Evolutionary conservation across 345 rosid genomes (phyloP).

Genomic region (Alliaria petiolata): DNA sequence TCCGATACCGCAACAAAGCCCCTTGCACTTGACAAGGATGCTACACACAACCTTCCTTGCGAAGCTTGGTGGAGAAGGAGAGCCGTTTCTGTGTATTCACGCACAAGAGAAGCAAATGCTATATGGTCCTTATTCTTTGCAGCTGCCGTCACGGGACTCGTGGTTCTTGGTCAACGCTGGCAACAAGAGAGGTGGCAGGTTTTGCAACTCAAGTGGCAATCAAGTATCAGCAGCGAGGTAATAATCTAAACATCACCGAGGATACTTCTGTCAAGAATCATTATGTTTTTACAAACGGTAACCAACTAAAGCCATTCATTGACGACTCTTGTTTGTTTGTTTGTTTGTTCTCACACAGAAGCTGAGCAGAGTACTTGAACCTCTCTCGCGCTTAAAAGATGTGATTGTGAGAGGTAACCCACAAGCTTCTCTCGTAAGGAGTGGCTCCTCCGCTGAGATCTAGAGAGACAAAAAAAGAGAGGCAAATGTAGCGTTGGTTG

Average conservation of each 20-base stretch:
- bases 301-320: background rate
- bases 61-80: slow-evolving; percentile 98
- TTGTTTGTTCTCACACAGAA: slow-evolving; percentile 43
- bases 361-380: slow-evolving; percentile 59
- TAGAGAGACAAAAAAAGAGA: slow-evolving; percentile 30
- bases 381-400: slow-evolving; percentile 73
- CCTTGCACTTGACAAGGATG: slow-evolving; percentile 34
- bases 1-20: slow-evolving; percentile 35
- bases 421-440: slow-evolving; percentile 56
- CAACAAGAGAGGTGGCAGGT: slow-evolving; percentile 90
- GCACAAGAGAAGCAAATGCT: slow-evolving; percentile 80
- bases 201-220: slow-evolving; percentile 81
- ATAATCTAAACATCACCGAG: background rate
- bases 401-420: slow-evolving; percentile 69
- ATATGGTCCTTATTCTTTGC: slow-evolving; percentile 93
- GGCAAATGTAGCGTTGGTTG: background rate
- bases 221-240: slow-evolving; percentile 69
- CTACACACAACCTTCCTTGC: slow-evolving; percentile 62
- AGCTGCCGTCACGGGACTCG: slow-evolving; percentile 90
- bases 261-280: background rate
- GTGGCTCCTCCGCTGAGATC: slow-evolving; percentile 46
- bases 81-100: slow-evolving; percentile 62
- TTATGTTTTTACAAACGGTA: background rate
- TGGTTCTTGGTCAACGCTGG: slow-evolving; percentile 95
- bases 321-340: background rate